These are phyloP conservation scores for Trichophyton rubrum DNA, from an alignment of 2,329 filamentous ascomycete species.

Conservation along the genomic window DNA sequence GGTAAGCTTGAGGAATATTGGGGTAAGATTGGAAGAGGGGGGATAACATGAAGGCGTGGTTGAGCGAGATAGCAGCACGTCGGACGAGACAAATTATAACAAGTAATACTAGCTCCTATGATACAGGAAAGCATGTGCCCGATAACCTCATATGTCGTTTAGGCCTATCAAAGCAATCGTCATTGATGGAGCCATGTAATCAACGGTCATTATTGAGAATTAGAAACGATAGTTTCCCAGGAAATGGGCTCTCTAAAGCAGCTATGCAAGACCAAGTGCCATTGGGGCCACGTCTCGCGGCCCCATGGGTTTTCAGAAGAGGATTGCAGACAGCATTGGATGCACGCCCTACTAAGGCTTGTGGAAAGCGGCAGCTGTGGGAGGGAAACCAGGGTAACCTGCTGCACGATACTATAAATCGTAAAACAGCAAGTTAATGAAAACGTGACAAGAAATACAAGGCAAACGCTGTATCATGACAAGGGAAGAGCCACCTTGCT, in stretches of 20 bases:
- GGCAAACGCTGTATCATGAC: not conserved
- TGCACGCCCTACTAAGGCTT: slow-evolving; percentile 10
- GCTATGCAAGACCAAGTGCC: slow-evolving; percentile 18
- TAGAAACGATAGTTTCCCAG: not conserved
- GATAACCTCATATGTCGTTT: not conserved
- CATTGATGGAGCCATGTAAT: not conserved
- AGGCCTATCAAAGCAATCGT: slow-evolving; percentile 5
- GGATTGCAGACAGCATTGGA: slow-evolving; percentile 9
- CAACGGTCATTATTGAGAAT: not conserved
- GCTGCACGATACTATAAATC: not conserved
- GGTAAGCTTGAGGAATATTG: not conserved
- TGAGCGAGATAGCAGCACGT: not conserved
- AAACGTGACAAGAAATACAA: not conserved
- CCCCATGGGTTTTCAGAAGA: slow-evolving; percentile 19
- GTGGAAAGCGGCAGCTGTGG: not conserved
- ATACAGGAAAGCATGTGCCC: slow-evolving; percentile 2
- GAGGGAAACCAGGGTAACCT: not conserved
- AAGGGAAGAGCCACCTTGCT: not conserved
- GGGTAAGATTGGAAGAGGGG: slow-evolving; percentile 1
- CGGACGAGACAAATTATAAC: slow-evolving; percentile 3
- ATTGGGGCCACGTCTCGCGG: slow-evolving; percentile 34
- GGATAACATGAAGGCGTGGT: not conserved
- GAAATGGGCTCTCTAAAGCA: slow-evolving; percentile 22
- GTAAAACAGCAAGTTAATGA: not conserved
- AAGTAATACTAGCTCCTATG: not conserved